Base-by-base conservation (phyloP, 2,329 filamentous ascomycete species). In the Madurella fahalii region DNA sequence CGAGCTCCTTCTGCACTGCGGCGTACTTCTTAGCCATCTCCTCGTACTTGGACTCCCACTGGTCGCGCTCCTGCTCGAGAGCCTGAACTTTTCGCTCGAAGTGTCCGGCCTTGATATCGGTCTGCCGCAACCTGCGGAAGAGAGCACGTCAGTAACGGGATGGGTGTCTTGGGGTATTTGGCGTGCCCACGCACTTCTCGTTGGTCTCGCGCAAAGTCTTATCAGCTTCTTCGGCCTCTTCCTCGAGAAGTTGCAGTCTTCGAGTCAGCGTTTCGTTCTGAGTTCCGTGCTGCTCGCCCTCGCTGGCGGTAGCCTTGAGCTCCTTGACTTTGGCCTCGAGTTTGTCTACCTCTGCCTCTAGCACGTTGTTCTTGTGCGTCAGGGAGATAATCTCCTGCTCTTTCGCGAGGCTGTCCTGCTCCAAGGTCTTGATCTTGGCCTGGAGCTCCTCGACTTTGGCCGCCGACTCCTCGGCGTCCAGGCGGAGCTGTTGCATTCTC, bases 51-150 rank as follows among this genome's bases (percentile, higher is more conserved):
- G 81, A 72, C 81, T 97, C 94, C 92, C 92, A 96, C 75, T 92
- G 85, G 75, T 96, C 91, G 68, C 90, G 88, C 72, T 92, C 84
- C 69, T 84, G 80, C 79, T 99, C 94, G 69, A 96, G 86, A 68
- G 94, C 93, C 76, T 96, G 90, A 66, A 97, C 94, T 82, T 97
- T 97, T 77, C 94, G 94, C 81, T 99, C 94, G 77, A 93, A 97
- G 80, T 99, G 93, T 68, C 93, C 94, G 69, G 93, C 92, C 83
- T 97, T 97, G 78, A 97, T 91, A 73, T 99, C 94, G 77, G 94
- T 96, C 80, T 96, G 92, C 74, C 94, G 92, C 71, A 97, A 90
- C 79, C 94, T 99, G 66, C 62, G 54, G 54, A 43, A 58, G 53
- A 50, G 63, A 58, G 50, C 45, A 49, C 3, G 25, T 58, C 44